Base-by-base conservation (phyloP, 2,329 filamentous ascomycete genomes). In the Apiospora aurea region DNA sequence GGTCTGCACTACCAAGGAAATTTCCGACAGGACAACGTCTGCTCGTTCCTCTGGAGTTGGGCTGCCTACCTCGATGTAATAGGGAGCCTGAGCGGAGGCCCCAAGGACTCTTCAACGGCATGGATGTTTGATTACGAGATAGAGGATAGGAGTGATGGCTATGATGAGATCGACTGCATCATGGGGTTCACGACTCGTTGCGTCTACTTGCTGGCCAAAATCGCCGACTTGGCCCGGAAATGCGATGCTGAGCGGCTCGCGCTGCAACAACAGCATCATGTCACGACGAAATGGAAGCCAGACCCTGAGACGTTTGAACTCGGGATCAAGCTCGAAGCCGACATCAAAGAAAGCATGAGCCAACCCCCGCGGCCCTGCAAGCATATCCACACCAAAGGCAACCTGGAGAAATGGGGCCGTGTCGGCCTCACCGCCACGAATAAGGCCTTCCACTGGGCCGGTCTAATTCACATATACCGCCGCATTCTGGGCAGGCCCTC, bases 11-110 rank as follows among this genome's bases (percentile, higher is more conserved):
- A 90, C 13, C 86, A 88, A 69, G 82, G 86, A 41, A 87, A 82
- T 77, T 86, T 83, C 76, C 81, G 85, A 71, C 77, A 87, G 77
- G 86, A 91, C 77, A 85, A 89, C 77, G 86, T 93, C 71, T 87
- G 91, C 70, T 92, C 92, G 70, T 96, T 97, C 78, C 86, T 96
- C 13, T 91, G 90, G 75, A 90, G 93, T 72, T 97, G 94, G 94
- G 92, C 96, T 75, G 92, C 92, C 1, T 96, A 96, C 81, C 87
- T 97, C 26, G 94, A 96, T 78, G 90, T 96, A 1, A 84, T 96
- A 71, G 94, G 93, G 34, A 91, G 90, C 57, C 84, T 97, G 38
- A 91, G 84, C 71, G 93, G 92, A 21, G 87, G 88, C 13, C 84
- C 79, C 46, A 86, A 86, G 46, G 85, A 85, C 29, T 87, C 88